Evolutionary conservation across 2,329 filamentous ascomycete species (phyloP), one percentile per base, ranked within the genome.

Genomic region (Penicillium sp.): DNA sequence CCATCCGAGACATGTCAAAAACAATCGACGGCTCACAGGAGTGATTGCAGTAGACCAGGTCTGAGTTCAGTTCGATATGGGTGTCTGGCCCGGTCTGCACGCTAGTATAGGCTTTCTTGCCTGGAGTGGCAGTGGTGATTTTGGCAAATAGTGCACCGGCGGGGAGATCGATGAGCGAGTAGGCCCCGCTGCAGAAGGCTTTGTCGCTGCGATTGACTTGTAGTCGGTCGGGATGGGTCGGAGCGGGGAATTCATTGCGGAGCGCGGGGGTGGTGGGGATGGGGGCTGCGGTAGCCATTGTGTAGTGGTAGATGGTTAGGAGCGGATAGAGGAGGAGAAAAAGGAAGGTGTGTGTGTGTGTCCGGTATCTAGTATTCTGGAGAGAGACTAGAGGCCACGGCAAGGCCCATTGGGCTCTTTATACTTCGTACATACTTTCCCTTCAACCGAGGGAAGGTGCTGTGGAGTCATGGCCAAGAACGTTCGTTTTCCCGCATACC

Each of bases 41-140:
- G 70, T 85, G 83, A 71, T 85, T 86, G 73, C 81, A 78, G 70
- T 78, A 85, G 24, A 84, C 78, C 11, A 85, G 73, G 61, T 84
- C 83, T 57, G 76, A 80, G 70, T 84, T 84, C 5, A 84, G 76
- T 62, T 85, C 82, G 62, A 85, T 81, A 68, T 85, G 82, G 0
- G 76, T 72, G 54, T 76, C 74, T 22, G 68, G 68, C 1, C 76
- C 76, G 1, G 78, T 79, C 62, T 85, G 82, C 2, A 85, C 83
- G 3, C 78, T 81, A 2, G 77, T 78, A 73, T 82, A 84, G 27
- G 79, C 78, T 29, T 78, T 76, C 4, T 66, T 70, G 8, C 75
- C 72, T 2, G 79, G 75, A 1, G 77, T 80, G 16, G 79, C 75
- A 31, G 66, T 74, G 4, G 78, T 81, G 61, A 85, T 81, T 26